Evolutionary conservation across 805 yeast species (phyloP), one percentile per base, ranked within the genome.

Genomic region (Maudiozyma turicensis): DNA sequence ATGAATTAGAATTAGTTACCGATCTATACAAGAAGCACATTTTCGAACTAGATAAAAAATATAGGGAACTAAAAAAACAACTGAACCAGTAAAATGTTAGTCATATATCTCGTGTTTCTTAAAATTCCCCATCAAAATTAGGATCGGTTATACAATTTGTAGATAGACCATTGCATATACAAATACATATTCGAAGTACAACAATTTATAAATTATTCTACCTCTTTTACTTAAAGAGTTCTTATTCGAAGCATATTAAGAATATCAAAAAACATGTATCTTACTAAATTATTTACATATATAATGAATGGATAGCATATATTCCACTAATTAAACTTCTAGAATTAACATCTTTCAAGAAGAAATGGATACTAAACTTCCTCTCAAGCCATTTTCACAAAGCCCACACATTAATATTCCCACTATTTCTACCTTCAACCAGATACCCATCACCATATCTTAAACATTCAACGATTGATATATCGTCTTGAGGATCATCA

Each of bases 1-100:
- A 85, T 10, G 98, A 91, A 64, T 74, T 91, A 52, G 98, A 91
- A 64, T 72, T 90, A 41, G 95, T 91, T 40, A 90, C 89, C 58
- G 97, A 90, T 62, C 70, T 91, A 50, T 86, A 88, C 70, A 78
- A 86, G 57, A 78, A 91, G 6, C 78, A 95, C 56, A 86, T 91
- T 42, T 72, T 77, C 64, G 96, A 91, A 61, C 72, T 91, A 54
- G 96, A 91, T 48, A 54, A 58, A 31, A 64, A 54, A 67, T 65
- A 67, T 46, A 52, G 53, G 37, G 40, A 41, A 6, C 45, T 63
- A 39, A 65, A 64, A 42, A 42, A 41, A n/a, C 31, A 46, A 49
- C 39, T 55, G 29, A 26, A 40, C 38, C 38, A 35, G 38, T 35
- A 35, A 20, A 20, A 20, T 20, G 26, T 20, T 20, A 20, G 26